Conservation (phyloP, 768 basidiomycete genomes). For the Calocybe gangraenosa region DNA sequence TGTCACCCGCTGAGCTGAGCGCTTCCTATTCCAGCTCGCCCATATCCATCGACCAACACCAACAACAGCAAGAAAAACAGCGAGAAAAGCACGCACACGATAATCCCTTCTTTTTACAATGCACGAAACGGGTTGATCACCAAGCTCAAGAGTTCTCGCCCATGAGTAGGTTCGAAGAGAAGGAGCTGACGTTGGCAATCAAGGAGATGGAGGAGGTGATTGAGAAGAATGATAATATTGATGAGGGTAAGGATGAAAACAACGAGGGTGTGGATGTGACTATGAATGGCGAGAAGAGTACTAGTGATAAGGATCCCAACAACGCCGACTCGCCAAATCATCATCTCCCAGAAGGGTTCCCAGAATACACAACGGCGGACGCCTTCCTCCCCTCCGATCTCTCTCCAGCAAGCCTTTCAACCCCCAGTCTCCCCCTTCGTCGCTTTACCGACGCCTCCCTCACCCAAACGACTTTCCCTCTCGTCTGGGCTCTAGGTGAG, state of each 20-base stretch:
- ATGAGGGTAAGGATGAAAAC: no score
- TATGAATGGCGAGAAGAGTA: no score
- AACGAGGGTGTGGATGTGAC: neutral
- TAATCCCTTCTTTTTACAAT: slow-evolving; percentile 73
- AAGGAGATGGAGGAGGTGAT: slow-evolving; percentile 62
- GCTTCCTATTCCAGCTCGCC: no score
- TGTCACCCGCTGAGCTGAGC: no score
- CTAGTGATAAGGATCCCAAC: neutral
- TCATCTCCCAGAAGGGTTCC: neutral
- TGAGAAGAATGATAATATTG: slow-evolving; percentile 4
- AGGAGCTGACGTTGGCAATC: slow-evolving; percentile 64
- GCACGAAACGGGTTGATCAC: slow-evolving; percentile 71
- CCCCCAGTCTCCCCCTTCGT: slow-evolving; percentile 44
- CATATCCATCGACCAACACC: slow-evolving; percentile 44
- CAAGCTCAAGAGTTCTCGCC: slow-evolving; percentile 66
- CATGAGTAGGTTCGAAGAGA: slow-evolving; percentile 68
- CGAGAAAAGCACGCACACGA: slow-evolving; percentile 59
- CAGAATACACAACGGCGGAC: neutral
- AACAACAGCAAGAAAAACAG: slow-evolving; percentile 43
- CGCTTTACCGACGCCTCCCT: slow-evolving; percentile 46
- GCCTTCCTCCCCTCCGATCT: slow-evolving; percentile 17
- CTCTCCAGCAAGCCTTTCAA: slow-evolving; percentile 19
- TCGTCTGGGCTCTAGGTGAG: slow-evolving; percentile 68
- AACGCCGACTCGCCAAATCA: neutral
- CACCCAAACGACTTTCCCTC: slow-evolving; percentile 56